phyloP scores from a whole-genome alignment of 2,329 filamentous ascomycete genomes.

The Myriosclerotinia duriaeana region DNA sequence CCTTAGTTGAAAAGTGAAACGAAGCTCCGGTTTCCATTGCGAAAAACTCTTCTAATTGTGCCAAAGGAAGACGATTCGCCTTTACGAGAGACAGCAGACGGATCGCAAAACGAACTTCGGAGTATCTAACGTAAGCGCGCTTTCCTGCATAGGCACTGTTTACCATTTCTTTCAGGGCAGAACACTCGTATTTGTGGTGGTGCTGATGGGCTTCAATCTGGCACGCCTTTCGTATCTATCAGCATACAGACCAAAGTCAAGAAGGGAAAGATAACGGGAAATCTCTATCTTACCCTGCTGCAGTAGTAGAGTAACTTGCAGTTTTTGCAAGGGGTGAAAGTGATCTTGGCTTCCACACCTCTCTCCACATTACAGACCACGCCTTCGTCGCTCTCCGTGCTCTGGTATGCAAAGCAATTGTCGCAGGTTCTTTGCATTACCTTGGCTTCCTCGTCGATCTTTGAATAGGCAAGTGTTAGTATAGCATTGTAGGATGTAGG shows the following conservation, averaged over 20 bases:
- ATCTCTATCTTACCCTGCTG: background rate
- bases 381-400: background rate
- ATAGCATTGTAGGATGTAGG: background rate
- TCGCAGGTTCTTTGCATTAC: background rate
- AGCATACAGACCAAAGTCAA: background rate
- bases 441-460: background rate
- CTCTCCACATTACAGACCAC: background rate
- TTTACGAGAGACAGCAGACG: background rate
- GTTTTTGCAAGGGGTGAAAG: background rate
- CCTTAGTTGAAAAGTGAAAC: background rate
- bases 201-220: background rate
- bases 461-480: background rate
- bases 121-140: background rate
- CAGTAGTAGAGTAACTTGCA: background rate
- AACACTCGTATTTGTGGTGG: background rate
- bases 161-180: background rate
- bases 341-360: background rate
- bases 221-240: background rate
- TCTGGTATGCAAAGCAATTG: slow-evolving; percentile 5
- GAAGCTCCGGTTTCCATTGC: background rate
- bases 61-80: background rate
- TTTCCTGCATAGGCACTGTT: background rate
- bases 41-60: background rate
- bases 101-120: background rate
- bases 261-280: background rate